These are phyloP conservation scores for Penicilliopsis zonata DNA, from an alignment of 495 filamentous ascomycete genomes.

Conservation along the genomic window DNA sequence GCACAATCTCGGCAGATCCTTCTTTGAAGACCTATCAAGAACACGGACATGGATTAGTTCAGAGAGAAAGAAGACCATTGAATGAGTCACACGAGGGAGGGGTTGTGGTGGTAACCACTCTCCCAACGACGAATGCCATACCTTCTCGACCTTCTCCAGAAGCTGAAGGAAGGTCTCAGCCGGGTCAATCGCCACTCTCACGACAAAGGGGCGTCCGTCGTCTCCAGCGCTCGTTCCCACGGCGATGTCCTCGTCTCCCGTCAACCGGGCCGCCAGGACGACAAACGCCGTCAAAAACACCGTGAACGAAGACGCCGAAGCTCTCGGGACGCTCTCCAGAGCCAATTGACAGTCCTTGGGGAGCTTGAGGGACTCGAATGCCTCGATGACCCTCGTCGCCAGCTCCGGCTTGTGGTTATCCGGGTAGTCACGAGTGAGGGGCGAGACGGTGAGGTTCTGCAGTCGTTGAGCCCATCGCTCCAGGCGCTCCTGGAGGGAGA, in stretches of 20 bases:
- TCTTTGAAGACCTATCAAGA: constrained; percentile 23
- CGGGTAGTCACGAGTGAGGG: constrained; percentile 39
- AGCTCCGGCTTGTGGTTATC: constrained; percentile 23
- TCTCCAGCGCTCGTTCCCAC: constrained; percentile 33
- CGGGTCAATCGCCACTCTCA: constrained; percentile 27
- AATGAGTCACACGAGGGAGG: neutral
- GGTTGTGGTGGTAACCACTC: neutral
- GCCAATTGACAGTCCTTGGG: constrained; percentile 23
- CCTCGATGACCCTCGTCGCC: constrained; percentile 32
- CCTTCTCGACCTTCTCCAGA: constrained; percentile 34
- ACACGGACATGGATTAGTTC: too few relatives aligned
- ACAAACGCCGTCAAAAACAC: constrained; percentile 35
- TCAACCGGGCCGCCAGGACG: constrained; percentile 35
- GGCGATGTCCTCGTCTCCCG: constrained; percentile 42
- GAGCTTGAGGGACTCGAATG: constrained; percentile 32
- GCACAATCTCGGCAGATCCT: constrained; percentile 34
- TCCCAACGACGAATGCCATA: constrained; percentile 6
- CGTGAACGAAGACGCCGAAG: constrained; percentile 27
- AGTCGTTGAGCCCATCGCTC: constrained; percentile 36
- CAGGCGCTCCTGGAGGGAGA: constrained; percentile 13
- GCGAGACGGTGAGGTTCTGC: constrained; percentile 35
- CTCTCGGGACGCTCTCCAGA: constrained; percentile 28
- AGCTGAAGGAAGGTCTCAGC: constrained; percentile 30
- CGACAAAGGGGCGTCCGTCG: constrained; percentile 36
- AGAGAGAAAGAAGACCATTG: constrained; percentile 1